Evolutionary conservation across 495 filamentous ascomycete species (phyloP).

Genomic region (Lasiosphaeria ovina): DNA sequence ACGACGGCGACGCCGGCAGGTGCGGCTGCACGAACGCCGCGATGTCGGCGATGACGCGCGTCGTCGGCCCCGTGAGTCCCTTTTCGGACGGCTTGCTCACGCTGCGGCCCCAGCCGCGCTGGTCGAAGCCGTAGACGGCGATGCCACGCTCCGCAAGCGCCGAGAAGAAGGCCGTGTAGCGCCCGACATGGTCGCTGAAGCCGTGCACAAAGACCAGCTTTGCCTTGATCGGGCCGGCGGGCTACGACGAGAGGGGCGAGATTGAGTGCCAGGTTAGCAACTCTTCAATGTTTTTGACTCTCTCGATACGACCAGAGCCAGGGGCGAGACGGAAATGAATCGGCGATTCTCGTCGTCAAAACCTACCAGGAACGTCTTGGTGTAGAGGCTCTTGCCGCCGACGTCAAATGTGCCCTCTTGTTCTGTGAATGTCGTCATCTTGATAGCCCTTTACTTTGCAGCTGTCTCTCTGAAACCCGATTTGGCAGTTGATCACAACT

Average conservation of each 20-base stretch:
- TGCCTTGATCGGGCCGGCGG: slow-evolving; percentile 54
- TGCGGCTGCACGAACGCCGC: slow-evolving; percentile 60
- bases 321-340: not conserved
- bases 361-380: slow-evolving; percentile 82
- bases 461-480: not conserved
- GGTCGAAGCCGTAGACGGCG: slow-evolving; percentile 72
- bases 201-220: slow-evolving; percentile 79
- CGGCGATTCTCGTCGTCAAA: not conserved
- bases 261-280: not conserved
- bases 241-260: slow-evolving; percentile 32
- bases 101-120: slow-evolving; percentile 65
- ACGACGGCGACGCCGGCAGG: slow-evolving; percentile 22
- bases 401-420: slow-evolving; percentile 51
- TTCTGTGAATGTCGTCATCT: slow-evolving; percentile 40
- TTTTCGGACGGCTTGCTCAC: slow-evolving; percentile 47
- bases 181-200: slow-evolving; percentile 82
- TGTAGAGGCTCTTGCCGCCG: slow-evolving; percentile 67
- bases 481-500: too few relatives aligned
- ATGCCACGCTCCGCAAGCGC: slow-evolving; percentile 68
- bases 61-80: slow-evolving; percentile 70
- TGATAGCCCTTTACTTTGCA: slow-evolving; percentile 8
- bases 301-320: slow-evolving; percentile 7
- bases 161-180: slow-evolving; percentile 67
- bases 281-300: not conserved
- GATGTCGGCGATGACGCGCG: slow-evolving; percentile 71